phyloP scores from a whole-genome alignment of 441 rosid genomes.

The Arabidopsis hybrid region DNA sequence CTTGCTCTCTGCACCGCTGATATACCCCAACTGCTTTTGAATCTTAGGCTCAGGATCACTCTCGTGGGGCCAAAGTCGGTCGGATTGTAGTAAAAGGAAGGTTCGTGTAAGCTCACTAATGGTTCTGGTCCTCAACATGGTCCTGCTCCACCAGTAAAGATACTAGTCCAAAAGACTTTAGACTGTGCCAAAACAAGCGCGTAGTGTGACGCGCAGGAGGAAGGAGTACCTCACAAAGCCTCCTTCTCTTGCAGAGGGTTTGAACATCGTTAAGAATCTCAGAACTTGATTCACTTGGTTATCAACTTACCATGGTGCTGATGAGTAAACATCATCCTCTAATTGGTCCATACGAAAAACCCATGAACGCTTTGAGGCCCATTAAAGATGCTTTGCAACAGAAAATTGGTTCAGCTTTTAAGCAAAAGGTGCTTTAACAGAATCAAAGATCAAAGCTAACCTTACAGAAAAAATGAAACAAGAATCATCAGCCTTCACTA shows the following conservation, averaged over 20 bases:
- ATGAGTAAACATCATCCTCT: background rate
- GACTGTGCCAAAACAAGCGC: slow-evolving; percentile 11
- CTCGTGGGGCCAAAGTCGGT: slow-evolving; percentile 29
- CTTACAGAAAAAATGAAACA: slow-evolving; percentile 7
- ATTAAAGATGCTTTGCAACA: background rate
- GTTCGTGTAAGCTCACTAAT: slow-evolving; percentile 12
- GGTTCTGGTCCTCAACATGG: slow-evolving; percentile 21
- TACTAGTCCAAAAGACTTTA: background rate
- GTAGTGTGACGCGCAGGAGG: background rate
- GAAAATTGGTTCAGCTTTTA: background rate
- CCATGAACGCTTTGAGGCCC: background rate
- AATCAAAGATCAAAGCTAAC: slow-evolving; percentile 30
- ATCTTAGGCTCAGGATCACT: slow-evolving; percentile 18
- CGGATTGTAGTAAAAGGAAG: slow-evolving; percentile 17
- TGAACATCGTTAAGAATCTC: background rate
- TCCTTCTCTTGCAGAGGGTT: background rate
- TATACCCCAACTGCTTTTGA: slow-evolving; percentile 13
- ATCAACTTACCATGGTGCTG: background rate
- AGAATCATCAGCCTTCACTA: slow-evolving; percentile 34
- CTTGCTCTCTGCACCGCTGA: slow-evolving; percentile 26
- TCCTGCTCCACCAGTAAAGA: slow-evolving; percentile 31
- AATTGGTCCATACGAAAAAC: background rate
- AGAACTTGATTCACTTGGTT: background rate
- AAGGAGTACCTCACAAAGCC: background rate
- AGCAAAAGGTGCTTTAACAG: slow-evolving; percentile 2